These are phyloP conservation scores for Grosmannia serpens DNA, from an alignment of 2,329 filamentous ascomycete genomes.

Conservation along the genomic window DNA sequence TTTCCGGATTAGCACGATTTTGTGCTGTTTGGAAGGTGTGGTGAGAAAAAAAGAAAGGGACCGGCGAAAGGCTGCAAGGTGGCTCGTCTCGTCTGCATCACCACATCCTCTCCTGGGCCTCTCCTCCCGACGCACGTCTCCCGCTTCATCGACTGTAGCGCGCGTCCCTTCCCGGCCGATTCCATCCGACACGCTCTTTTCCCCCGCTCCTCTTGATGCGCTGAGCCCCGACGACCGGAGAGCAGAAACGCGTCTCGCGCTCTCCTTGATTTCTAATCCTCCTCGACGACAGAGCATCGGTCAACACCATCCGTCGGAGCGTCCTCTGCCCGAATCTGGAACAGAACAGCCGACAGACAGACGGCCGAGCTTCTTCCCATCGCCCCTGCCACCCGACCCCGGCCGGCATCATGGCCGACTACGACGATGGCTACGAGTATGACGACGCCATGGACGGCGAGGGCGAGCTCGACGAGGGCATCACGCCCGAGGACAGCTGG, in stretches of 20 bases:
- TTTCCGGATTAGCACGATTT: background rate
- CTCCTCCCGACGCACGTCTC: background rate
- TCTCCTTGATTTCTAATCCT: constrained; percentile 4
- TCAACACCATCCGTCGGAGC: background rate
- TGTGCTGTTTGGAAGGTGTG: background rate
- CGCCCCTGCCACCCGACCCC: background rate
- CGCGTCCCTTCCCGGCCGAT: background rate
- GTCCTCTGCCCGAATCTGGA: no score
- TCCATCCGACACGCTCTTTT: background rate
- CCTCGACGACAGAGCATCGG: background rate
- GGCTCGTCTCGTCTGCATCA: background rate
- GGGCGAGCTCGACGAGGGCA: constrained; percentile 59
- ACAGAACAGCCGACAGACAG: no score
- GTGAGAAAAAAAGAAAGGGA: background rate
- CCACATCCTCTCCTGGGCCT: background rate
- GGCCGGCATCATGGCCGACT: constrained; percentile 35
- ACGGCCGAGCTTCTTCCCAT: background rate
- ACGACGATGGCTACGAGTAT: constrained; percentile 39
- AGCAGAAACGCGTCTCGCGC: constrained; percentile 12
- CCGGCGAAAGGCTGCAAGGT: background rate
- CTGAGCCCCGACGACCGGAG: constrained; percentile 5
- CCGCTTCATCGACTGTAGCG: background rate
- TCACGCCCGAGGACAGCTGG: constrained; percentile 98
- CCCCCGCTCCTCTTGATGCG: constrained; percentile 7
- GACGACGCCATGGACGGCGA: constrained; percentile 45